Percentiles rank a stretch among this genome's conserved stretches.
Conservation (phyloP, 2,329 filamentous ascomycete species). For the Fusarium transvaalense region DNA sequence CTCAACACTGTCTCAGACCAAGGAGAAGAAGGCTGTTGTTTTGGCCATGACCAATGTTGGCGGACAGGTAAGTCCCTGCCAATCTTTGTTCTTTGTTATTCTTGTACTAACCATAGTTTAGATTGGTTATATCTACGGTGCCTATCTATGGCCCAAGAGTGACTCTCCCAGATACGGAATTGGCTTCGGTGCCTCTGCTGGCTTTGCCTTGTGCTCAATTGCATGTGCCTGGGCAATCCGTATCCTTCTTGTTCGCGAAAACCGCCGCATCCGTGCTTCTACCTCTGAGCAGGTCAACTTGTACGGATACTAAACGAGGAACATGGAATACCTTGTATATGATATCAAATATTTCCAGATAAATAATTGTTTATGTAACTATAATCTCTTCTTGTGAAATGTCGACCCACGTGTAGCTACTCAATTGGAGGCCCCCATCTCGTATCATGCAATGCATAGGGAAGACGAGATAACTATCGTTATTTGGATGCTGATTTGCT, state of each 20-base stretch:
- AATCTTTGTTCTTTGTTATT: fast-evolving
- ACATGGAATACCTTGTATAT: neutral
- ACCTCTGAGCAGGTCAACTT: conserved; percentile 53
- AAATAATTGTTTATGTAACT: neutral
- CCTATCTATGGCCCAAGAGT: conserved; percentile 62
- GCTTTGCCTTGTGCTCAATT: conserved; percentile 55
- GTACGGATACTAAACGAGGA: conserved; percentile 52
- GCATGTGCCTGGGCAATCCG: conserved; percentile 59
- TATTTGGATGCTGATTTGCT: neutral
- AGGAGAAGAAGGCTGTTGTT: conserved; percentile 63
- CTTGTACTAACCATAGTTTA: neutral
- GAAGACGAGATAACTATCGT: neutral
- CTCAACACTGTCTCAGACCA: conserved; percentile 60
- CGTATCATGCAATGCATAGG: neutral
- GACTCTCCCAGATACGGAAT: conserved; percentile 61
- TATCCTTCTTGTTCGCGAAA: conserved; percentile 56
- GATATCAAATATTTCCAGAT: neutral
- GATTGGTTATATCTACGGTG: conserved; percentile 64
- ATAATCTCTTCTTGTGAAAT: neutral
- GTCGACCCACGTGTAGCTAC: neutral
- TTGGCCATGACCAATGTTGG: conserved; percentile 63
- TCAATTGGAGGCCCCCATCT: neutral
- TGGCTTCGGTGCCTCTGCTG: conserved; percentile 59
- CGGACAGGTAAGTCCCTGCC: conserved; percentile 47
- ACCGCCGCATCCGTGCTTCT: conserved; percentile 55